These are phyloP conservation scores for Hanseniaspora vineae DNA, from an alignment of 805 yeast species.

Conservation along the genomic window DNA sequence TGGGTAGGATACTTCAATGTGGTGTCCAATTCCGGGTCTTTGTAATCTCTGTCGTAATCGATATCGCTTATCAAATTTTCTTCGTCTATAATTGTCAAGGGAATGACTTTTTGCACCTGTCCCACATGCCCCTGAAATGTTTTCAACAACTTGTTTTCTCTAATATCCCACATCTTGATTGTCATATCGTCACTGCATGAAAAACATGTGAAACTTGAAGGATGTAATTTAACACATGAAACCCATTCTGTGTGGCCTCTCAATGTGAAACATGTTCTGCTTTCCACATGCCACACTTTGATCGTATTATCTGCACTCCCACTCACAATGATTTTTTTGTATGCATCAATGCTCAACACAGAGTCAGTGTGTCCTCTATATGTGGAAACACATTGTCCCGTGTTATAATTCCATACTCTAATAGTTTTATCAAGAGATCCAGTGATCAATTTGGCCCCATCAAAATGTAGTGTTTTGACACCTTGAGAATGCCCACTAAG, in stretches of 20 bases:
- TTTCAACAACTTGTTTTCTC: slow-evolving; percentile 63
- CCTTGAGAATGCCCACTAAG: slow-evolving; percentile 83
- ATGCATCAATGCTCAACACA: slow-evolving; percentile 74
- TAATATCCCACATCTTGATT: slow-evolving; percentile 87
- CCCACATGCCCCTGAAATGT: slow-evolving; percentile 85
- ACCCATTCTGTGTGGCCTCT: slow-evolving; percentile 93
- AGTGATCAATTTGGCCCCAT: slow-evolving; percentile 77
- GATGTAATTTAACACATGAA: slow-evolving; percentile 76
- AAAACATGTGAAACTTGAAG: slow-evolving; percentile 63
- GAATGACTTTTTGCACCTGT: slow-evolving; percentile 86
- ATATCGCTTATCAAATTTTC: slow-evolving; percentile 35
- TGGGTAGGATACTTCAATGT: slow-evolving; percentile 56
- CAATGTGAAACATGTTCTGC: slow-evolving; percentile 81
- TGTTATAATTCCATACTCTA: slow-evolving; percentile 90
- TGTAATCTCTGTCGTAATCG: slow-evolving; percentile 15
- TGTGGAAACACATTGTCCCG: slow-evolving; percentile 89
- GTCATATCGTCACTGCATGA: slow-evolving; percentile 89
- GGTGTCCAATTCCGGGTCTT: slow-evolving; percentile 16
- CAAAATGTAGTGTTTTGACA: slow-evolving; percentile 74
- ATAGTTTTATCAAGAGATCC: slow-evolving; percentile 88
- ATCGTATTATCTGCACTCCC: slow-evolving; percentile 90
- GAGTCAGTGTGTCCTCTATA: slow-evolving; percentile 86
- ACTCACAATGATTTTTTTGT: slow-evolving; percentile 69
- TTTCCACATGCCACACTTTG: slow-evolving; percentile 93
- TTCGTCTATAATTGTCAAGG: slow-evolving; percentile 60